Conservation (phyloP, 768 basidiomycete genomes). For the Tulasnella sp. region DNA sequence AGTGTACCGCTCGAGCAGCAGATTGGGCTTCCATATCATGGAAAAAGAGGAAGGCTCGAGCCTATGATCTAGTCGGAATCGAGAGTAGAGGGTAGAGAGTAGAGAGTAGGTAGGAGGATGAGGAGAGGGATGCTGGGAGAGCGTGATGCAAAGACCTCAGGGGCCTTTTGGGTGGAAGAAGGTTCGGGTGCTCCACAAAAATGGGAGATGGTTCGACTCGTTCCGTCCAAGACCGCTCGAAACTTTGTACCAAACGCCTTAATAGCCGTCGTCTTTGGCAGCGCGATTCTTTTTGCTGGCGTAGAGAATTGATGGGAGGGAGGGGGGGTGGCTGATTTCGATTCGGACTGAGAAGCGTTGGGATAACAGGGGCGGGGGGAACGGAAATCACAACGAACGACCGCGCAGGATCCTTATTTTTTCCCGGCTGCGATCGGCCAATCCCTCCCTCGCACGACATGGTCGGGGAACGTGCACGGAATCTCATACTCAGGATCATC, state of each 20-base stretch:
- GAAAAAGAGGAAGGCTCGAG: neutral
- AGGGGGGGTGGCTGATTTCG: neutral
- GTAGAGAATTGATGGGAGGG: neutral
- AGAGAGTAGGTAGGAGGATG: neutral
- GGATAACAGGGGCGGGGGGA: neutral
- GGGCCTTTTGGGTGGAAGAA: neutral
- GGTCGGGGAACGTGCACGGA: neutral
- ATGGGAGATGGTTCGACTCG: neutral
- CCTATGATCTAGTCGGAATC: neutral
- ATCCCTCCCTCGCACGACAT: neutral
- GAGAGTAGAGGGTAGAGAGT: neutral
- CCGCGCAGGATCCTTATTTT: neutral
- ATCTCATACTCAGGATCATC: neutral
- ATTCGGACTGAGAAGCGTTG: neutral
- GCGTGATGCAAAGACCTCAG: neutral
- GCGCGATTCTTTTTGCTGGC: neutral
- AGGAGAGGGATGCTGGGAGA: neutral
- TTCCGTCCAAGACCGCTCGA: neutral
- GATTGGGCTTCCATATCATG: neutral
- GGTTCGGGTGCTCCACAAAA: neutral
- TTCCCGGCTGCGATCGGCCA: neutral
- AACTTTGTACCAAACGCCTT: neutral
- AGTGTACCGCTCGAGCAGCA: conserved; percentile 14
- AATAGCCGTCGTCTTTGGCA: neutral
- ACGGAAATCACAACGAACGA: neutral